Percentiles rank a stretch among this genome's conserved stretches.
Conservation (phyloP, 495 filamentous ascomycete species). For the Pyronema domesticum region DNA sequence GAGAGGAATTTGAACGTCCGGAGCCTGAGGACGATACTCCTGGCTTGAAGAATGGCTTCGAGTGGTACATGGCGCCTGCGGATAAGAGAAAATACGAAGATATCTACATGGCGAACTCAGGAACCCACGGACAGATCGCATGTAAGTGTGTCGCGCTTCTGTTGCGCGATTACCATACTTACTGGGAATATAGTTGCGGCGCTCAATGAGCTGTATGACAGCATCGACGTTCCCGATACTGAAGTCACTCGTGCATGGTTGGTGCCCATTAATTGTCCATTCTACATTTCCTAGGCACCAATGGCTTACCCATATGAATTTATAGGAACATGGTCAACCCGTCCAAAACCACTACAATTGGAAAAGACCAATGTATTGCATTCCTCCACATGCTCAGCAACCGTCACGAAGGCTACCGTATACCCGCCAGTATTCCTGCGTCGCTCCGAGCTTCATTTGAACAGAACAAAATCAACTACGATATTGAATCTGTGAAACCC, state of each 20-base stretch:
- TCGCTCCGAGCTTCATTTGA: slow-evolving; percentile 83
- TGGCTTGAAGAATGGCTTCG: slow-evolving; percentile 86
- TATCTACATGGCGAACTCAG: slow-evolving; percentile 79
- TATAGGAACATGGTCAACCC: slow-evolving; percentile 72
- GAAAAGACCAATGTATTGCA: slow-evolving; percentile 81
- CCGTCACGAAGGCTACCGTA: slow-evolving; percentile 85
- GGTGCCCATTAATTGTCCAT: not conserved
- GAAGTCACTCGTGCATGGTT: slow-evolving; percentile 79
- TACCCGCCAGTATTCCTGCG: slow-evolving; percentile 82
- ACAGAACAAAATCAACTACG: slow-evolving; percentile 85
- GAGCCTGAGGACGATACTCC: slow-evolving; percentile 57
- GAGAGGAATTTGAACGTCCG: slow-evolving; percentile 62
- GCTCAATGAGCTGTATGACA: slow-evolving; percentile 69
- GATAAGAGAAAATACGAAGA: slow-evolving; percentile 89
- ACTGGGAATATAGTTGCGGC: slow-evolving; percentile 40
- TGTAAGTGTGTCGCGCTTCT: slow-evolving; percentile 32
- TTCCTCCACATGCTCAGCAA: slow-evolving; percentile 93
- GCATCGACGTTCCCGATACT: slow-evolving; percentile 86
- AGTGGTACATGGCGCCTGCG: slow-evolving; percentile 93
- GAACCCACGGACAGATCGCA: slow-evolving; percentile 64
- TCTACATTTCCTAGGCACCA: not conserved
- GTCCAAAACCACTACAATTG: slow-evolving; percentile 54
- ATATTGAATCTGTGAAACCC: slow-evolving; percentile 48
- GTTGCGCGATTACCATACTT: too few relatives aligned
- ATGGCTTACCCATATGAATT: not conserved